Evolutionary conservation across 1,284 basidiomycete genomes (phyloP), one percentile per base, ranked within the genome.

Genomic region (Bjerkandera adusta): DNA sequence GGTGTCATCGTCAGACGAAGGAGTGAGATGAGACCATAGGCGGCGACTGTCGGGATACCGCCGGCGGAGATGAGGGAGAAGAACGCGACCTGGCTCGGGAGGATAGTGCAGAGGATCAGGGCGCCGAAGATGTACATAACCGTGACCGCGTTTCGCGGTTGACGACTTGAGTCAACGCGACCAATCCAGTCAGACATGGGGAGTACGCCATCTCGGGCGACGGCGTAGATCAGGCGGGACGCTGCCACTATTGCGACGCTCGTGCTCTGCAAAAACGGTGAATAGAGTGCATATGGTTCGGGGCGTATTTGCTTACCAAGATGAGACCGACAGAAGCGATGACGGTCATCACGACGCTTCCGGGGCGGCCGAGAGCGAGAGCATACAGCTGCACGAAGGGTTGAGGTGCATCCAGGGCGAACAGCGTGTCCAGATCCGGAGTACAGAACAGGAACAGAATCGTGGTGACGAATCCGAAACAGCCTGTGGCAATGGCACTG

Each of bases 371-470:
- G 5, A 93, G 68, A 0, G 91, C 89, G 49, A 91, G 65, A 0
- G 83, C 83, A 60, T 92, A 93, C 11, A 93, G 73, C 54, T 85
- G 83, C 6, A 93, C 91, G 57, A 93, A 94, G 1, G 91, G 91
- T 58, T 94, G 91, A 0, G 91, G 91, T 0, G 90, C 89, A 25
- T 77, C 67, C 29, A 92, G 70, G 1, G 81, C 68, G 61, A 91
- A 91, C 26, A 92, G 66, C 0, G 76, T 77, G 52, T 89, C 76
- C 50, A 91, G 72, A 56, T 85, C 79, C 5, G 91, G 90, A 2
- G 83, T 46, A 68, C 90, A 93, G 67, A 92, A 93, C 21, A 92
- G 67, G 70, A 92, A 92, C 18, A 93, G 70, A 50, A 93, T 88
- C 1, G 80, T 77, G 15, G 87, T 84, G 36, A 76, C 68, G 59